phyloP scores from a whole-genome alignment of 139 green algal genomes.

The Chlorella ohadii region DNA sequence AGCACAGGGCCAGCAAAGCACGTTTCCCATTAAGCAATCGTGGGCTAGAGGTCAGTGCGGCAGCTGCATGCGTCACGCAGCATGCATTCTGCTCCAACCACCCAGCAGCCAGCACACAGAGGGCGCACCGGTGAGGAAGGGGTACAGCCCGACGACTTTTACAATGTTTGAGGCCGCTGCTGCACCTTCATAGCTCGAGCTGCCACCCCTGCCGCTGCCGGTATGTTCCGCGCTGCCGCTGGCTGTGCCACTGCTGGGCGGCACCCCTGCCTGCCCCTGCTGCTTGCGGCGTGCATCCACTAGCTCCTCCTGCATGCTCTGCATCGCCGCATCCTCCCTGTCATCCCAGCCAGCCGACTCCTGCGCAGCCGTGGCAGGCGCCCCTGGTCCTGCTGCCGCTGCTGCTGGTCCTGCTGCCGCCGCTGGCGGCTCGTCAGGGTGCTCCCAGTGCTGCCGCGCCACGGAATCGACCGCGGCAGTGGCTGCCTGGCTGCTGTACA shows the following conservation, averaged over 20 bases:
- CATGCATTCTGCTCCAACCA: too few relatives aligned
- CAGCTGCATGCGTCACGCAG: not conserved
- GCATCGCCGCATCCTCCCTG: not conserved
- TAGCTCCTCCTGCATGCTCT: not conserved
- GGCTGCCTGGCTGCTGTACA: not conserved
- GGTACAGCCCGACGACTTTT: conserved; percentile 15
- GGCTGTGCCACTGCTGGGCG: not conserved
- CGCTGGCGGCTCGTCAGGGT: not conserved
- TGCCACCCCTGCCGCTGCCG: not conserved
- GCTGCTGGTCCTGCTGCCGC: not conserved
- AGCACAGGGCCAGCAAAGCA: not conserved
- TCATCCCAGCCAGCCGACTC: too few relatives aligned
- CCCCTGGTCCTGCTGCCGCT: too few relatives aligned
- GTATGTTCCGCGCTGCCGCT: not conserved
- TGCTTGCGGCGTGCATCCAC: not conserved
- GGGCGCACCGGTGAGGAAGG: conserved; percentile 2
- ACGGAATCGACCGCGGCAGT: not conserved
- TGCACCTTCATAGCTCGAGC: not conserved
- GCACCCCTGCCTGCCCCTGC: not conserved
- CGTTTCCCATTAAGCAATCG: too few relatives aligned
- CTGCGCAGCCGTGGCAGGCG: too few relatives aligned
- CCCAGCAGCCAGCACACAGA: not conserved
- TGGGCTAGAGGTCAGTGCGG: too few relatives aligned
- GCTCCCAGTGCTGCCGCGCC: not conserved
- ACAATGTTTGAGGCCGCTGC: not conserved